Base-by-base conservation (phyloP, 2,329 filamentous ascomycete species). In the Leptosphaerulina australis region DNA sequence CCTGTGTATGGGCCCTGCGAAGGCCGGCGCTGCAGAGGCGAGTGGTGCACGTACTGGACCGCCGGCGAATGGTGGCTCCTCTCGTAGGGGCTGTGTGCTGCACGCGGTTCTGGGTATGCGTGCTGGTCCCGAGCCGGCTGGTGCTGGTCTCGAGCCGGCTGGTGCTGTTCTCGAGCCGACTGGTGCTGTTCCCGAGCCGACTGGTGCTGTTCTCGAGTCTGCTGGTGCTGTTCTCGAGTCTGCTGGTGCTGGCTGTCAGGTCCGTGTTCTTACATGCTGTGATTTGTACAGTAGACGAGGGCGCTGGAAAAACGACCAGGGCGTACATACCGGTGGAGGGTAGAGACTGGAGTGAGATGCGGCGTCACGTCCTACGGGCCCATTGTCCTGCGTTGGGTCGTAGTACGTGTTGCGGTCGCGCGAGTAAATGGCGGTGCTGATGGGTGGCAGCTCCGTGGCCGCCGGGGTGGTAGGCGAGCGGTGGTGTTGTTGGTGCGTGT, bases 311-410 rank as follows among this genome's bases (percentile, higher is more conserved):
- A 10, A 6, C 5, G 21, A 8, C 15, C 10, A 8, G 15, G 11
- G 21, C n/a, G 34, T 28, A 61, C 58, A 55, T 58, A 71, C 69
- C 67, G 67, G 67, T 29, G 67, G 59, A 47, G 64, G 59, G 51
- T 69, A 70, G 47, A 68, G 65, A 39, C 40, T 53, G 36, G 73
- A 65, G 60, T 68, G 71, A 37, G 69, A 66, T 61, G 68, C 58
- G 33, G 63, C 58, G 50, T 58, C 50, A 31, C 70, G 67, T 29
- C 47, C 64, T 69, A 47, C 37, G 69, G 25, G 53, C 54, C 75
- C 73, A 62, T 75, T 72, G 59, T 79, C 77, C 49, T 73, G 74
- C 31, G 75, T 77, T 6, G 77, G 78, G 62, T 80, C 78, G 69
- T 79, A 80, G 70, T 79, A 80, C 14, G 69, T 61, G n/a, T 72